Conservation (phyloP, 2,329 filamentous ascomycete genomes). For the Fusarium tupiense region DNA sequence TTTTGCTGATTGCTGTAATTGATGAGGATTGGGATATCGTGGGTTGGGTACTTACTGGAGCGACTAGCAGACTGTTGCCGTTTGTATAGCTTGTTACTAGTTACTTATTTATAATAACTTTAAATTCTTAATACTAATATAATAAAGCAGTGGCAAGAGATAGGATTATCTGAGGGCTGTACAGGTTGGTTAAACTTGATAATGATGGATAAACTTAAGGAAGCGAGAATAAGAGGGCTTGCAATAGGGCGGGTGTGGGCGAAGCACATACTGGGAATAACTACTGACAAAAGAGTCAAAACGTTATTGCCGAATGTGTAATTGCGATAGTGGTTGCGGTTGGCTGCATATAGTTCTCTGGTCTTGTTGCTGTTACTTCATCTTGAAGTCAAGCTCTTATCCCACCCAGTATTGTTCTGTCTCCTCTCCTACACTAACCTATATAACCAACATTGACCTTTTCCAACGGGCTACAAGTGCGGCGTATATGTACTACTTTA, state of each 20-base stretch:
- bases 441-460: not conserved
- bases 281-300: too few relatives aligned
- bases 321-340: too few relatives aligned
- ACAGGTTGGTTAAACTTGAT: too few relatives aligned
- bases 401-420: not conserved
- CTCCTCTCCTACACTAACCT: not conserved
- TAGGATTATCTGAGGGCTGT: not conserved
- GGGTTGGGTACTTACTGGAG: not conserved
- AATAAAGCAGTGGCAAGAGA: not conserved
- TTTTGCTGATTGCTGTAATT: not conserved
- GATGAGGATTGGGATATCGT: not conserved
- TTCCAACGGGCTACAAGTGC: not conserved
- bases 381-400: too few relatives aligned
- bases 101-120: not conserved
- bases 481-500: fast-evolving
- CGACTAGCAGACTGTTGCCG: not conserved
- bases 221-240: too few relatives aligned
- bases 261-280: too few relatives aligned
- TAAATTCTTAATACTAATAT: too few relatives aligned
- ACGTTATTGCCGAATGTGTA: too few relatives aligned
- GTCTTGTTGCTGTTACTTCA: not conserved
- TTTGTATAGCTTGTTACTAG: not conserved
- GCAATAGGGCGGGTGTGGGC: too few relatives aligned
- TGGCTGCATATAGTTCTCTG: not conserved
- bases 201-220: too few relatives aligned